A percentile compares a stretch with the other conserved stretches of the same genome.
phyloP scores from a whole-genome alignment of 1,284 basidiomycete genomes.

The Rhodotorula sp. region DNA sequence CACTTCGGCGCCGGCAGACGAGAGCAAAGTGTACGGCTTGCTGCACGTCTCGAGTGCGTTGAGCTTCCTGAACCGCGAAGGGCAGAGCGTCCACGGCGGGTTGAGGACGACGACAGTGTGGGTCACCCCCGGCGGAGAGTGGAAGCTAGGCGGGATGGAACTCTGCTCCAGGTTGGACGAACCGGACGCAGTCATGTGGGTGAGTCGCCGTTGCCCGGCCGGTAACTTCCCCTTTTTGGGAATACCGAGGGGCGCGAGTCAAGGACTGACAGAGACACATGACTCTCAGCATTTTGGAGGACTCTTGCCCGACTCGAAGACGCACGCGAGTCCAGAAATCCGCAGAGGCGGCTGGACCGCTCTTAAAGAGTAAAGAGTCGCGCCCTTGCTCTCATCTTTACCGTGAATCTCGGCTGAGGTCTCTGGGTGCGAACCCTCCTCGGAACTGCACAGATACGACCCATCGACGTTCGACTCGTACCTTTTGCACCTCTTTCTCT shows the following conservation, averaged over 20 bases:
- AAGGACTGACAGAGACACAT: not conserved
- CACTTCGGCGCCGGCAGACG: constrained; percentile 5
- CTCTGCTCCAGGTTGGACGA: constrained; percentile 77
- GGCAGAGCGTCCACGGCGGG: constrained; percentile 82
- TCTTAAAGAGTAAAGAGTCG: constrained; percentile 69
- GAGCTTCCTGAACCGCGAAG: constrained; percentile 80
- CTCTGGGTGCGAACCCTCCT: no score
- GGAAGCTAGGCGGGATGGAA: constrained; percentile 94
- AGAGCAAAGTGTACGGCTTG: constrained; percentile 33
- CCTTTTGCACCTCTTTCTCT: constrained; percentile 77
- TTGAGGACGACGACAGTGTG: constrained; percentile 77
- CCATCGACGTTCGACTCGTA: constrained; percentile 76
- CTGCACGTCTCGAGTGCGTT: constrained; percentile 67
- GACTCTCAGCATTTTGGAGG: constrained; percentile 57
- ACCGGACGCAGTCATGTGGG: constrained; percentile 71
- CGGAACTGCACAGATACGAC: constrained; percentile 58
- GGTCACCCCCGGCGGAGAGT: constrained; percentile 87
- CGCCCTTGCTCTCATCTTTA: no score
- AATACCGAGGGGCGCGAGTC: no score
- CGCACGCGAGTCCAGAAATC: constrained; percentile 74
- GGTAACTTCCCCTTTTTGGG: no score
- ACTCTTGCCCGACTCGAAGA: constrained; percentile 51
- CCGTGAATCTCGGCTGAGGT: no score
- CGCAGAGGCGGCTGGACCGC: constrained; percentile 79
- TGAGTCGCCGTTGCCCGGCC: no score